phyloP scores from a whole-genome alignment of 1,284 basidiomycete genomes.

The Neotropicomus parvogracilis region DNA sequence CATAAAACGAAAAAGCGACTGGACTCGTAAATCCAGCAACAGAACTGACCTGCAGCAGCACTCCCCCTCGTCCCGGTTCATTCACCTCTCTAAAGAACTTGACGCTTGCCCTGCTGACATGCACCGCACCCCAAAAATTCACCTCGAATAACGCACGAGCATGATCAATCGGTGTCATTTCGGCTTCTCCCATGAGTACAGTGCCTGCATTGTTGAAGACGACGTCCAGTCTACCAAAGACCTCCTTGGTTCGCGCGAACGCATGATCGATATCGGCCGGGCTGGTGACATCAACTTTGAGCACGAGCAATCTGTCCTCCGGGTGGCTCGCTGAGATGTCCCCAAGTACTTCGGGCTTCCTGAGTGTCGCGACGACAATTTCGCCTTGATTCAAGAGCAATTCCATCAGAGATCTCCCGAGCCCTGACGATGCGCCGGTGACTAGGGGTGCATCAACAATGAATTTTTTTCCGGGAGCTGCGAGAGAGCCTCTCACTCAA shows the following conservation, averaged over 20 bases:
- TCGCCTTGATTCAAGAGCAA: conserved; percentile 1
- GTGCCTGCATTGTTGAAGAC: conserved; percentile 19
- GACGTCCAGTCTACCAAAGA: conserved; percentile 12
- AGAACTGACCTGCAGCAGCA: conserved; percentile 13
- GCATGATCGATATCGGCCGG: conserved; percentile 9
- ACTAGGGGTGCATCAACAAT: conserved; percentile 1
- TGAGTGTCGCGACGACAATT: conserved; percentile 8
- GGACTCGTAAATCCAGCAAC: conserved; percentile 8
- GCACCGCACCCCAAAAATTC: conserved; percentile 22
- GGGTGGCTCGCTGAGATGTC: conserved; percentile 1
- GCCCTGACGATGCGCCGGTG: conserved; percentile 8
- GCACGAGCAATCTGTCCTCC: conserved; percentile 8
- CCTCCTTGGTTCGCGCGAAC: conserved; percentile 6
- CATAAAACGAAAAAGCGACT: conserved; percentile 7
- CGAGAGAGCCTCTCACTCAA: conserved; percentile 4
- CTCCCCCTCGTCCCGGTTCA: conserved; percentile 3
- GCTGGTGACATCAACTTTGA: conserved; percentile 11
- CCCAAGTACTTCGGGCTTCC: conserved; percentile 2
- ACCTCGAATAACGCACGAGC: conserved; percentile 20
- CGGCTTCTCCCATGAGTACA: conserved; percentile 12
- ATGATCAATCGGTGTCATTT: neutral
- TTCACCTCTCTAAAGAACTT: conserved; percentile 23
- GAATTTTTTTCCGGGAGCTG: neutral
- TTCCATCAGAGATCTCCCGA: conserved; percentile 6
- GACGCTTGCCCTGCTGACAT: conserved; percentile 13